Base-by-base conservation (phyloP, 1,139 yeast genomes). In the Geotrichum phurueaensis region DNA sequence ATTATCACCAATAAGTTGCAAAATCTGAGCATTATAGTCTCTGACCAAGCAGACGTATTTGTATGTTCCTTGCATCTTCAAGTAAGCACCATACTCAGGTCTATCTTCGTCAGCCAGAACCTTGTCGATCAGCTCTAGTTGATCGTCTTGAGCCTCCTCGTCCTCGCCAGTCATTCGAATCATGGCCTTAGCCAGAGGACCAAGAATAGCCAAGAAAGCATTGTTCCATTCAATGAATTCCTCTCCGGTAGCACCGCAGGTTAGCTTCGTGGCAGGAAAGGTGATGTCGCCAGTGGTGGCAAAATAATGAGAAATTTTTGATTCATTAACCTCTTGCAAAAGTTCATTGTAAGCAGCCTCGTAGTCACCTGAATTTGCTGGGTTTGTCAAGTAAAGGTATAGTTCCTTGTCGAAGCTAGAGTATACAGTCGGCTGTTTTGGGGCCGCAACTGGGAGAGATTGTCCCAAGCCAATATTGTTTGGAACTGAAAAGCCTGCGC, bases 211-310 rank as follows among this genome's bases (percentile, higher is more conserved):
- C 49, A 55, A n/a, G 45, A 59, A 52, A 3, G 58, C 51, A 25
- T 33, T 48, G 20, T 48, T 33, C 61, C 61, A 59, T 27, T 59
- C 61, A 33, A 54, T 39, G 18, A 53, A 59, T 43, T 59, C 61
- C 33, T 59, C 61, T 12, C 61, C 61, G 18, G 61, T 54, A 23
- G 58, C 61, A 15, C 61, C 61, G 31, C 61, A 59, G 25, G 57
- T 59, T 27, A 59, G 56, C 36, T 59, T 54, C 1, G 60, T 33
- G 9, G 52, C 53, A 20, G 51, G 54, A 20, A 58, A 58, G 39
- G 39, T 50, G 13, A 22, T 25, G 45, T 58, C 53, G 18, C 58
- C 60, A 27, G 53, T 36, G 12, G 43, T 22, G 29, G 43, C 51
- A 50, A 54, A 58, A 13, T 49, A 48, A 15, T 39, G 47, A n/a